Base-by-base conservation (phyloP, 768 basidiomycete species). In the Austroboletus festivus region DNA sequence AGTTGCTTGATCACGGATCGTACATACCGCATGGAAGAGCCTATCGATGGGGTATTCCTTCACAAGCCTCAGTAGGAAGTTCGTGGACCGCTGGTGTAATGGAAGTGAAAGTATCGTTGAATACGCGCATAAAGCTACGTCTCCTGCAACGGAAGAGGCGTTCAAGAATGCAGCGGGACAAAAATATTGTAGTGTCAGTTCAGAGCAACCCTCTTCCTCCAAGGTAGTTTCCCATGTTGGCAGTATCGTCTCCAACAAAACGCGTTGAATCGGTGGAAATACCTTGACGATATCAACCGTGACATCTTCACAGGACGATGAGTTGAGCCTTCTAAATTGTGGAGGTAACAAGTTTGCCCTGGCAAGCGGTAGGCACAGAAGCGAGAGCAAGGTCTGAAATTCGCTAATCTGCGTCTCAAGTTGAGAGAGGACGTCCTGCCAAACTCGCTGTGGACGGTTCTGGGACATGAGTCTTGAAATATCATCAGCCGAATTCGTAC, bases 181-280 rank as follows among this genome's bases (percentile, higher is more conserved):
- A 59, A 93, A 92, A 64, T 83, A 91, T 51, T 85, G 82, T 34
- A 82, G 75, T 1, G 82, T 55, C 16, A 91, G 64, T 3, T 63
- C 44, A 12, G 65, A 65, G 11, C 71, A 68, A 20, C 75, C 63
- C 30, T 79, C 66, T 48, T 83, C 76, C n/a, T 68, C 63, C 34
- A 93, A 71, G 4, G 62, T 49, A 1, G 69, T 56, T 33, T 80
- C 77, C 89, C 91, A 95, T 28, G 79, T 77, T 1, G 89, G 88
- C 4, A 82, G 62, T 42, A 90, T 71, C 51, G 81, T 73, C 52
- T 78, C 77, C 22, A 94, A 59, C 12, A 94, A 64, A 10, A 71
- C 72, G 41, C 73, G 71, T 58, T 95, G 92, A n/a, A 93, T 66
- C 1, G 67, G 60, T 4, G 83, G 79, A 26, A 82, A 61, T 50